A percentile compares a stretch with the other conserved stretches of the same genome.
These are phyloP conservation scores for Coemansia sp. DNA, from an alignment of 192 early-diverging fungal species.

Conservation along the genomic window DNA sequence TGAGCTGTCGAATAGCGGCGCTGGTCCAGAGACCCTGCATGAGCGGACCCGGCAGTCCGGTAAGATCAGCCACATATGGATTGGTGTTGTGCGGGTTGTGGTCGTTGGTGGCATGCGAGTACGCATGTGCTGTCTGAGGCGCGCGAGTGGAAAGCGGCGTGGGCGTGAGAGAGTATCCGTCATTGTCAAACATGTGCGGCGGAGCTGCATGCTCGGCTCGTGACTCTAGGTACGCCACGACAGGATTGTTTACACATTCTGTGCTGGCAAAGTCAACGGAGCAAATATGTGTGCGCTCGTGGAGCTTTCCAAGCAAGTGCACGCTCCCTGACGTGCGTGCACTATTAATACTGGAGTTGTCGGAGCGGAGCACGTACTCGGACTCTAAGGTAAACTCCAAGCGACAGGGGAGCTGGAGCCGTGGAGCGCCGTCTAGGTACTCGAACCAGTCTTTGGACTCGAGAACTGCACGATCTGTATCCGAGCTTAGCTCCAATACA, in stretches of 20 bases:
- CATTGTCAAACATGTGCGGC: constrained; percentile 67
- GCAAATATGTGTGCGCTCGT: constrained; percentile 70
- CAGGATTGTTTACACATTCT: constrained; percentile 69
- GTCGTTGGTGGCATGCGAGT: constrained; percentile 80
- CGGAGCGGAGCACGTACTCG: constrained; percentile 59
- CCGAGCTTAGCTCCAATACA: constrained; percentile 25
- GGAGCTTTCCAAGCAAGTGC: constrained; percentile 58
- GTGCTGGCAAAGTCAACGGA: constrained; percentile 67
- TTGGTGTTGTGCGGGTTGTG: constrained; percentile 93
- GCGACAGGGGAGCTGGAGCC: not conserved
- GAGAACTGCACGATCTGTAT: constrained; percentile 83
- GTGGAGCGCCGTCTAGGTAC: constrained; percentile 32
- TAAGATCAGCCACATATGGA: constrained; percentile 82
- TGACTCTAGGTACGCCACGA: constrained; percentile 76
- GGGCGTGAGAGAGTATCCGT: constrained; percentile 46
- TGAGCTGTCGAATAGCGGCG: constrained; percentile 83
- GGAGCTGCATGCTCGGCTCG: constrained; percentile 51
- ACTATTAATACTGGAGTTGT: constrained; percentile 51
- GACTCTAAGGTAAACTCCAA: constrained; percentile 81
- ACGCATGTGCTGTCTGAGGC: constrained; percentile 65
- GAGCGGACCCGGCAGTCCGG: constrained; percentile 80
- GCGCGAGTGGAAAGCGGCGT: not conserved
- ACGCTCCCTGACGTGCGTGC: constrained; percentile 70
- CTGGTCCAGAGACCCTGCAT: constrained; percentile 88
- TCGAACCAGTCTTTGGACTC: constrained; percentile 80